phyloP scores from a whole-genome alignment of 768 basidiomycete genomes.

The Kwoniella mangroviensis region DNA sequence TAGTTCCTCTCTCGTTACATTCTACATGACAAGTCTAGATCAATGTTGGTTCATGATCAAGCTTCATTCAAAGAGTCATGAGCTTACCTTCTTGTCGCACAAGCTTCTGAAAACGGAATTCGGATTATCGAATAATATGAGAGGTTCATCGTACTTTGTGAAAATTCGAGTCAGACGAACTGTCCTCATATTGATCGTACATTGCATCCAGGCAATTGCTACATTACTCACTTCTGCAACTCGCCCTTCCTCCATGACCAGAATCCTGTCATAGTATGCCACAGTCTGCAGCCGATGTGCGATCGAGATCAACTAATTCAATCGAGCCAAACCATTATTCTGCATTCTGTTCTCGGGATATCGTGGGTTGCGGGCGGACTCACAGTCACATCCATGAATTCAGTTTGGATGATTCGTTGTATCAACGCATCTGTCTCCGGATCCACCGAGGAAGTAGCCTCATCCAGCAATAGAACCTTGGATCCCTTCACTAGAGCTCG shows the following conservation, averaged over 20 bases:
- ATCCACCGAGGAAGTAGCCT: slow-evolving; percentile 60
- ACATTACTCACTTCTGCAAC: slow-evolving; percentile 42
- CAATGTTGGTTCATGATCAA: too few species aligned
- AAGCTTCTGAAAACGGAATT: slow-evolving; percentile 72
- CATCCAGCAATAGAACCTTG: slow-evolving; percentile 67
- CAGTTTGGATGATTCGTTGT: slow-evolving; percentile 68
- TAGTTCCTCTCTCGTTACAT: too few species aligned
- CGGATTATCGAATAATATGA: slow-evolving; percentile 48
- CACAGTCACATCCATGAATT: slow-evolving; percentile 60
- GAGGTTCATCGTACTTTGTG: slow-evolving; percentile 41
- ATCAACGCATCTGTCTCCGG: slow-evolving; percentile 66
- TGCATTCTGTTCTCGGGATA: slow-evolving; percentile 66
- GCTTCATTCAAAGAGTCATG: too few species aligned
- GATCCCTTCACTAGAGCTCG: slow-evolving; percentile 69
- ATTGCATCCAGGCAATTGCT: too few species aligned
- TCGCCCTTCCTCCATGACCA: slow-evolving; percentile 51
- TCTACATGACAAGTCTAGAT: too few species aligned
- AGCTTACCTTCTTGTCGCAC: slow-evolving; percentile 60
- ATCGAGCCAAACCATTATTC: background rate
- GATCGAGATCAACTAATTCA: slow-evolving; percentile 35
- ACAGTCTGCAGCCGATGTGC: slow-evolving; percentile 49
- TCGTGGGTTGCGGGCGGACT: slow-evolving; percentile 69
- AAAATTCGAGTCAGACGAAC: too few species aligned
- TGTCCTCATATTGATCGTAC: too few species aligned
- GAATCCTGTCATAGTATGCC: slow-evolving; percentile 54